A percentile compares a stretch with the other conserved stretches of the same genome.
Conservation (phyloP, 2,329 filamentous ascomycete species). For the Diaporthe sp. region DNA sequence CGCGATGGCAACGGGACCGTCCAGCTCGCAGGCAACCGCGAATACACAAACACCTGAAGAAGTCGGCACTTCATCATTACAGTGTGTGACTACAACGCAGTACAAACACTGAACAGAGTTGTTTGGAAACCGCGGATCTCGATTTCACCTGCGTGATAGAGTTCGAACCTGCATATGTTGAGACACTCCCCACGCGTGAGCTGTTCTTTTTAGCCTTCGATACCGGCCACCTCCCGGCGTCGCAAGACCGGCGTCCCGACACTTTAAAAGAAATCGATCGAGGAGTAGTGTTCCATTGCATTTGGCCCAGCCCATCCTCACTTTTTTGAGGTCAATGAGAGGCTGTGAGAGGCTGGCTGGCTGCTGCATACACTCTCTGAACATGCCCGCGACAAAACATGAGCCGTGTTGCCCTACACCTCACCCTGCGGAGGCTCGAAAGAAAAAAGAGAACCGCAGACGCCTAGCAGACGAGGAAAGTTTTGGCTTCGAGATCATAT, state of each 20-base stretch:
- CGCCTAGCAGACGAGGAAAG: background rate
- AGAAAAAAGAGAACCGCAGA: background rate
- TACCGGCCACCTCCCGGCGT: conserved; percentile 9
- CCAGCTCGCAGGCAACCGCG: background rate
- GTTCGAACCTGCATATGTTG: conserved; percentile 18
- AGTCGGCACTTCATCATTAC: background rate
- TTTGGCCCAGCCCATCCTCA: background rate
- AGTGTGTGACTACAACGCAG: background rate
- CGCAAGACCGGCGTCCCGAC: background rate
- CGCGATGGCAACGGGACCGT: background rate
- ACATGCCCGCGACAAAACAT: background rate
- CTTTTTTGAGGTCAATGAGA: too few relatives aligned
- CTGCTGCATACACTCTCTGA: background rate
- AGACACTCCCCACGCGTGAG: conserved; percentile 3
- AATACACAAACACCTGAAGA: background rate
- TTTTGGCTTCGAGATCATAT: background rate
- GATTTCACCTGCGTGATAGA: background rate
- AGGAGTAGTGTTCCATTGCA: background rate
- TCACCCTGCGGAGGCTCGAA: background rate
- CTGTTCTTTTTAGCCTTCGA: conserved; percentile 28
- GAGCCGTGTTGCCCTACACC: background rate
- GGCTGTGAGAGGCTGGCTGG: background rate
- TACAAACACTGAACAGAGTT: background rate
- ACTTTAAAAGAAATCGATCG: background rate
- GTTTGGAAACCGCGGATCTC: background rate